Evolutionary conservation across 495 filamentous ascomycete species (phyloP), one percentile per base, ranked within the genome.

Genomic region (Daldinia caldariorum): DNA sequence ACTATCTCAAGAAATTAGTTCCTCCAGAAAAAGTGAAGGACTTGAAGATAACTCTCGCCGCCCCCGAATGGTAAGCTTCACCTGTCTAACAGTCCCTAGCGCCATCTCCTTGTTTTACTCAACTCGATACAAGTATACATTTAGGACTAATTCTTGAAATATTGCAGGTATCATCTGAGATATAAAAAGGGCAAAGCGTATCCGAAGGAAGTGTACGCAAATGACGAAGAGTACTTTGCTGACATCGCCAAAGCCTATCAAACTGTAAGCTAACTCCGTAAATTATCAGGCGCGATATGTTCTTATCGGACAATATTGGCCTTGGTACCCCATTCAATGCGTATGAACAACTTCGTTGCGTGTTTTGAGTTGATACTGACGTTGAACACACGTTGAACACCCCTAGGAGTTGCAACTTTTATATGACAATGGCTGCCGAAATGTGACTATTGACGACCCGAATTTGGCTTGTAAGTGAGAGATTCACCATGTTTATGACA

Each of bases 201-300:
- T 74, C 83, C 86, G 18, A 86, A 85, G 71, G 81, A 84, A 9
- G 83, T 88, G 47, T 91, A 90, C 69, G 76, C 78, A 35, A 85
- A 80, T 38, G 87, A 89, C 34, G 84, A 83, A 35, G 87, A 90
- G 70, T 89, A 90, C 76, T 90, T 90, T 71, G 85, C 80, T 26
- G 89, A 90, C 64, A 87, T 90, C 54, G 87, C 88, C 67, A 85
- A 81, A 64, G 88, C 89, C 41, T 90, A 89, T 74, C 86, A 86
- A 51, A 70, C 67, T 68, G 70, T 72, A 61, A 43, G 70, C 59
- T 10, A 43, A 58, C 18, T 8, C 14, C 37, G 5, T 6, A 39
- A 38, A 4, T 61, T 20, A 18, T 41, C n/a, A 14, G 0, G 34
- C 31, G 22, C 13, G 16, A 32, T n/a, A 13, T 2, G 26, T 13